Base-by-base conservation (phyloP, 306 rosid genomes). In the Citrullus mucosospermus region DNA sequence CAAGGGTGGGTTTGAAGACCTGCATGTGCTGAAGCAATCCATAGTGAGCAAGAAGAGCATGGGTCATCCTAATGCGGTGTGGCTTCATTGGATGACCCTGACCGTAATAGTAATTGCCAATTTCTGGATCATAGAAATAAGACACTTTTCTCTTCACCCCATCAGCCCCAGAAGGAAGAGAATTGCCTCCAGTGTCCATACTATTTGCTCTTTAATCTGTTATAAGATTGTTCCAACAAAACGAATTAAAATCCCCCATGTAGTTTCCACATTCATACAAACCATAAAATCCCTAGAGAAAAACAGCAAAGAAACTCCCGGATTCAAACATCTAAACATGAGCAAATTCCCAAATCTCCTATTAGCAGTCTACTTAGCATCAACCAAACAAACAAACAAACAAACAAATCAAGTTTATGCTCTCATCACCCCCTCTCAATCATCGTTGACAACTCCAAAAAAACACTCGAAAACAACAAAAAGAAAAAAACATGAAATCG, bases 11-110 rank as follows among this genome's bases (percentile, higher is more conserved):
- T 88, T 92, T 92, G 81, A 83, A 90, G 56, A 92, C 95, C 81
- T 92, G 95, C 97, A 92, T 88, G 82, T 92, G 87, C 85, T 90
- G 93, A 65, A 92, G 97, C 82, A 92, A 87, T 38, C 95, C 95
- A 61, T 92, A 92, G 79, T 92, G 97, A 75, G 95, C 95, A 50
- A 92, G 93, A 67, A 90, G 93, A 76, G 97, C 97, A 54, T 92
- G 97, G 62, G 97, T 90, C 97, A 92, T 92, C 57, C 97, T 63
- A 20, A 92, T 92, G n/a, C 97, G 90, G 84, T 92, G 97, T 4
- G 97, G 97, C 88, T 92, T 92, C 97, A 92, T 92, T n/a, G 97
- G 95, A 77, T 92, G 97, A 63, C 97, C 97, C 78, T 92, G 97
- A 25, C 97, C 97, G 73, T 92, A 92, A 80, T 92, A 92, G 87